phyloP scores from a whole-genome alignment of 1,139 yeast species.

The Taphrina deformans region DNA sequence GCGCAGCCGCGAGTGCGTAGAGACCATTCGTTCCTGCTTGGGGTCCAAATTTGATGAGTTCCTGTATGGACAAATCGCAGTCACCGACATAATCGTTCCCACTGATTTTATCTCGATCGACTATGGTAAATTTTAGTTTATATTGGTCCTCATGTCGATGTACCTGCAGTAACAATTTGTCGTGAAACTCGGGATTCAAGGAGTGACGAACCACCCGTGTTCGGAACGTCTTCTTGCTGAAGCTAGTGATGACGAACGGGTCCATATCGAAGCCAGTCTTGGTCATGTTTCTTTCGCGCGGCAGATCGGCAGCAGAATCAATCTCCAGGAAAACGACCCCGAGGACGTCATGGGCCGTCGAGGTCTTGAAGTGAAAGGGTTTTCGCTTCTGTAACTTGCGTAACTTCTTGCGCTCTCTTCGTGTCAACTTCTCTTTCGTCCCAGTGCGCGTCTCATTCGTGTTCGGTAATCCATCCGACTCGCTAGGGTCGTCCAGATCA shows the following conservation, averaged over 20 bases:
- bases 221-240: constrained; percentile 83
- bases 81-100: constrained; percentile 79
- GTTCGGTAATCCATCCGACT: neutral
- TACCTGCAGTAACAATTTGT: constrained; percentile 76
- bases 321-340: constrained; percentile 82
- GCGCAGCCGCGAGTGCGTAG: constrained; percentile 24
- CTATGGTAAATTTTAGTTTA: constrained; percentile 66
- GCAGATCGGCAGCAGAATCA: constrained; percentile 67
- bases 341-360: constrained; percentile 46
- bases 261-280: constrained; percentile 90
- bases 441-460: neutral
- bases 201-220: constrained; percentile 86
- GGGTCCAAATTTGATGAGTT: constrained; percentile 50
- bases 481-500: constrained; percentile 13
- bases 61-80: constrained; percentile 56
- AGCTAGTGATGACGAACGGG: constrained; percentile 88
- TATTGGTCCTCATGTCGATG: constrained; percentile 64
- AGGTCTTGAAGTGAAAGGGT: constrained; percentile 29
- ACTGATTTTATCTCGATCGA: constrained; percentile 82
- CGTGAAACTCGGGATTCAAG: constrained; percentile 78
- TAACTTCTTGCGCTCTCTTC: constrained; percentile 11
- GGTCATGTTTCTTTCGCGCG: constrained; percentile 59
- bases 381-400: constrained; percentile 12
- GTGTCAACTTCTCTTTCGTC: neutral
- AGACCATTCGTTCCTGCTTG: constrained; percentile 41